Conservation (phyloP, 2,329 filamentous ascomycete species). For the Aspergillus piperis region DNA sequence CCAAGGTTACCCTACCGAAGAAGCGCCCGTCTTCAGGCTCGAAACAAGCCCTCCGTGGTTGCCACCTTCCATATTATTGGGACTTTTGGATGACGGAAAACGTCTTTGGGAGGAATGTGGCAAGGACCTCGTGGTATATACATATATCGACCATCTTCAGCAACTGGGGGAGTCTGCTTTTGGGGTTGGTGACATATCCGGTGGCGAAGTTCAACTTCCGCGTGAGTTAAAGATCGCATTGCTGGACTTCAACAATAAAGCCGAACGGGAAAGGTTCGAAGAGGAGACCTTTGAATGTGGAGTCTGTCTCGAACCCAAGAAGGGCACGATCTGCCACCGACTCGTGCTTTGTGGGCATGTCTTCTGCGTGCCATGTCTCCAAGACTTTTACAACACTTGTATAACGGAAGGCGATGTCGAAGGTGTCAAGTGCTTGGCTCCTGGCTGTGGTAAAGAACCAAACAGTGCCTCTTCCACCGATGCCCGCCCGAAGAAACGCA, state of each 20-base stretch:
- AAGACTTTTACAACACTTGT: slow-evolving; percentile 85
- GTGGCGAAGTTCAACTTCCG: slow-evolving; percentile 50
- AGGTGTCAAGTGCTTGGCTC: slow-evolving; percentile 76
- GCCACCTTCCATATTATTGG: slow-evolving; percentile 44
- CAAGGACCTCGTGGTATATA: slow-evolving; percentile 57
- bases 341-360: slow-evolving; percentile 85
- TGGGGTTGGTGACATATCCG: slow-evolving; percentile 45
- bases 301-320: slow-evolving; percentile 89
- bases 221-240: slow-evolving; percentile 65
- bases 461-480: slow-evolving; percentile 21
- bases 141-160: slow-evolving; percentile 62
- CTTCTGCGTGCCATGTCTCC: slow-evolving; percentile 84
- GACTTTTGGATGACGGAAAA: slow-evolving; percentile 50
- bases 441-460: slow-evolving; percentile 71
- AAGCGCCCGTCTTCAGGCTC: slow-evolving; percentile 53
- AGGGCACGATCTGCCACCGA: slow-evolving; percentile 76
- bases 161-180: slow-evolving; percentile 60
- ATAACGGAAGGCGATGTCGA: slow-evolving; percentile 82
- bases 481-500: slow-evolving; percentile 45
- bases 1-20: slow-evolving; percentile 56
- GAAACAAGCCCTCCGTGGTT: slow-evolving; percentile 57
- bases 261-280: slow-evolving; percentile 74
- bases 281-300: slow-evolving; percentile 84
- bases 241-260: slow-evolving; percentile 74
- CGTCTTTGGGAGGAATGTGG: slow-evolving; percentile 63